Conservation (phyloP, 805 yeast species). For the Candida stauntonica region DNA sequence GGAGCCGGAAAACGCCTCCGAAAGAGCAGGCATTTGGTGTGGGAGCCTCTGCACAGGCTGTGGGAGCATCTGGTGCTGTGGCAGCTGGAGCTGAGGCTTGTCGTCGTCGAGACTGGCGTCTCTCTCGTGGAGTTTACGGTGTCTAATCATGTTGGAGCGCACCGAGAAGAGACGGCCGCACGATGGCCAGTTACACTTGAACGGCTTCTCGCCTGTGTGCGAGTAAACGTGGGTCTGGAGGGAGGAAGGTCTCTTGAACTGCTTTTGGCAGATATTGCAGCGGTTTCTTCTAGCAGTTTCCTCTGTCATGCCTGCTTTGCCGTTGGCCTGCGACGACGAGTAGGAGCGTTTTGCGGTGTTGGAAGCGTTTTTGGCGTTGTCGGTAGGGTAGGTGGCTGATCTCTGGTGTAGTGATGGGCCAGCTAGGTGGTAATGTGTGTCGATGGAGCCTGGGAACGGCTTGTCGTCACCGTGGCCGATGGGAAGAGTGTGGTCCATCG, state of each 20-base stretch:
- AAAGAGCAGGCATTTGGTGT: neutral
- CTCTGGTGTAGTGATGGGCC: slow-evolving; percentile 13
- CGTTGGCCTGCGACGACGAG: slow-evolving; percentile 10
- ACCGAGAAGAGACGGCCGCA: slow-evolving; percentile 73
- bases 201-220: slow-evolving; percentile 81
- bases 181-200: slow-evolving; percentile 53
- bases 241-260: slow-evolving; percentile 79
- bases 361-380: slow-evolving; percentile 5
- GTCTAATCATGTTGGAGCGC: slow-evolving; percentile 78
- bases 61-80: slow-evolving; percentile 1
- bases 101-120: slow-evolving; percentile 14
- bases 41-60: too few species aligned
- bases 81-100: neutral
- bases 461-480: slow-evolving; percentile 13
- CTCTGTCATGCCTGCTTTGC: slow-evolving; percentile 36
- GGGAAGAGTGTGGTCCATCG: neutral
- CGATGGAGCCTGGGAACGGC: slow-evolving; percentile 25
- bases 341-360: slow-evolving; percentile 10
- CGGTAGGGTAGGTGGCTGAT: slow-evolving; percentile 18
- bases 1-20: neutral
- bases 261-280: slow-evolving; percentile 59
- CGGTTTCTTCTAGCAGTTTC: slow-evolving; percentile 44
- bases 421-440: slow-evolving; percentile 11
- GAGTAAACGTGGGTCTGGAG: slow-evolving; percentile 74
- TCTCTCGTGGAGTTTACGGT: slow-evolving; percentile 57